Base-by-base conservation (phyloP, 257 asterid species). In the Solanum gandarillasii region DNA sequence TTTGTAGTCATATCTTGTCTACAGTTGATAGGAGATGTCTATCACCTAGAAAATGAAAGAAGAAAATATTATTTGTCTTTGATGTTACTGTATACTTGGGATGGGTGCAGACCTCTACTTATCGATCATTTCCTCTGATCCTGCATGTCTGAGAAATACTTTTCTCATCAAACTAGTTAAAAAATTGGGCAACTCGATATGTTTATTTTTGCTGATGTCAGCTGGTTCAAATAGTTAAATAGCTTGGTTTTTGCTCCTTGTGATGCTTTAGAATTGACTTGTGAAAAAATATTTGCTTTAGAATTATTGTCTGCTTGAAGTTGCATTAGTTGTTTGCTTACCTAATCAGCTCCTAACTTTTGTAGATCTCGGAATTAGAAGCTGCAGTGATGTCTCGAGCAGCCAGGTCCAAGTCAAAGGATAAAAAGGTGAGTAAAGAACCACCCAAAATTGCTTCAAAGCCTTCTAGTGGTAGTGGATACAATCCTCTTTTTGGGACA, bases 401-500 rank as follows among this genome's bases (percentile, higher is more conserved):
- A 75, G 90, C 96, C 16, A 93, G 86, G 90, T 93, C 98, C 85
- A 95, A 94, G 88, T 91, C 95, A 83, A 95, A 95, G 90, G 99
- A 95, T 93, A 95, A 94, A 90, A 94, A 92, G 90, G 90, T 93
- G 65, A 92, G 88, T 10, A 96, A 95, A 92, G 99, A 94, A 89
- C 93, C 93, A 84, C 79, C 90, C 3, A 96, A 94, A 94, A 88
- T 87, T 86, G 89, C 95, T 88, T 90, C 91, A 62, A 96, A 96
- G 92, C 90, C 97, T 89, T 90, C 95, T 27, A 93, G 91, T 75
- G 91, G 87, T 62, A 94, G 95, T 92, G 98, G 98, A 67, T 96
- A 94, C 93, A 96, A 96, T 88, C 98, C 99, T 86, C 89, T 93
- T 76, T 87, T 75, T 87, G 98, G 98, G 27, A 93, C 98, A 87